Evolutionary conservation across 345 rosid species (phyloP).

Genomic region (Gossypium turneri): DNA sequence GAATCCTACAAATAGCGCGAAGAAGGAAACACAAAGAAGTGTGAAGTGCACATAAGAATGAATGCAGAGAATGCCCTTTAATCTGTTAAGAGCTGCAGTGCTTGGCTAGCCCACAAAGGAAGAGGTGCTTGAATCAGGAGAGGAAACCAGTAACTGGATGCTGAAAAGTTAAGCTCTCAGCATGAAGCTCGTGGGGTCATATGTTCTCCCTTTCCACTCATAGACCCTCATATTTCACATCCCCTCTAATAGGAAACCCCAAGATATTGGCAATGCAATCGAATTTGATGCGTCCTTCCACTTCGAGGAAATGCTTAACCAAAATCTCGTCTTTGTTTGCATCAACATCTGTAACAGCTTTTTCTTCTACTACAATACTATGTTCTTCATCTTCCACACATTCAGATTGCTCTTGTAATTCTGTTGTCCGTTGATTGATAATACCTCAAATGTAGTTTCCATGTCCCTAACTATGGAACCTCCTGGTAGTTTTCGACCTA

Average conservation of each 20-base stretch:
- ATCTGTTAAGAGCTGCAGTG: slow-evolving; percentile 15
- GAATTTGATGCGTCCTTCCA: slow-evolving; percentile 93
- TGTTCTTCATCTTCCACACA: slow-evolving; percentile 25
- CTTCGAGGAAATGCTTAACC: slow-evolving; percentile 69
- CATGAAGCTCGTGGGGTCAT: slow-evolving; percentile 75
- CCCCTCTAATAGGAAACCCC: slow-evolving; percentile 75
- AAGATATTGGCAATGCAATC: slow-evolving; percentile 84
- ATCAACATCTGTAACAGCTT: slow-evolving; percentile 27
- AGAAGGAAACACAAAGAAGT: not conserved
- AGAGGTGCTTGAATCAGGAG: slow-evolving; percentile 50
- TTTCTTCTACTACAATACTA: slow-evolving; percentile 41
- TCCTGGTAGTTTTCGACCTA: slow-evolving; percentile 66
- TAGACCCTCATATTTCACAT: slow-evolving; percentile 82
- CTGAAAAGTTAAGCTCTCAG: slow-evolving; percentile 70
- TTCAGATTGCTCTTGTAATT: slow-evolving; percentile 21
- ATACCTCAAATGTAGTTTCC: slow-evolving; percentile 75
- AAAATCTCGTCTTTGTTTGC: slow-evolving; percentile 48
- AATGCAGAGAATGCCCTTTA: not conserved
- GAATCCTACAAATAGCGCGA: not conserved
- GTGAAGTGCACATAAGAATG: not conserved
- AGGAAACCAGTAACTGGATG: slow-evolving; percentile 58
- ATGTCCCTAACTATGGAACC: slow-evolving; percentile 82
- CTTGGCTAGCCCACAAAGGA: slow-evolving; percentile 57
- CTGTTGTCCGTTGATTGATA: slow-evolving; percentile 50
- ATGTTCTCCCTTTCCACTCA: slow-evolving; percentile 59